A percentile compares a stretch with the other conserved stretches of the same genome.
These are phyloP conservation scores for Globisporangium sylvaticum DNA, from an alignment of 352 stramenopile genomes.

Conservation along the genomic window DNA sequence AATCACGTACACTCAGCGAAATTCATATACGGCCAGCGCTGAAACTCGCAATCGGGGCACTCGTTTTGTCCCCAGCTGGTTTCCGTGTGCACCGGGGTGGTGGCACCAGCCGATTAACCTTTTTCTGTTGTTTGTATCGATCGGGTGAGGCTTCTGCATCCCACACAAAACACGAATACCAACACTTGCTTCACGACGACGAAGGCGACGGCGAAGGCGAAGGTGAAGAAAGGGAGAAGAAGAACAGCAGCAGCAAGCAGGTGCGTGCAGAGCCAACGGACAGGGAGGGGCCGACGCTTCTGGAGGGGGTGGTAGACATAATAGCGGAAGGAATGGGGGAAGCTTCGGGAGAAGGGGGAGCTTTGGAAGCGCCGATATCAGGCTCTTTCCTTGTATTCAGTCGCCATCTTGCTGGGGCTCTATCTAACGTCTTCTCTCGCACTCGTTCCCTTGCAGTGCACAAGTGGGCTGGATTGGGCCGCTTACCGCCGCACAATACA, in stretches of 20 bases:
- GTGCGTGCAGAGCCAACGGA: not conserved
- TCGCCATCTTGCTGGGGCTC: not conserved
- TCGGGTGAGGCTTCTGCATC: not conserved
- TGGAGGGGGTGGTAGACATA: not conserved
- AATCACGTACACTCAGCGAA: not conserved
- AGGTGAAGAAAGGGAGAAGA: not conserved
- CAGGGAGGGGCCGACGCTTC: not conserved
- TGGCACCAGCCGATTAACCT: slow-evolving; percentile 2
- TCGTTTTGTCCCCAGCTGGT: not conserved
- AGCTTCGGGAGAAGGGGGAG: not conserved
- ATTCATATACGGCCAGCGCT: not conserved
- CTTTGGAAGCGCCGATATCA: not conserved
- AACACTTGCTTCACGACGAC: not conserved
- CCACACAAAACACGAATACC: not conserved
- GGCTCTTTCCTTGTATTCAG: not conserved
- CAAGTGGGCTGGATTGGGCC: not conserved
- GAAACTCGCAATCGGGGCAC: not conserved
- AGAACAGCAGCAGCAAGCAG: not conserved
- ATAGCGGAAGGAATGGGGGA: not conserved
- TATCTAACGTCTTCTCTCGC: not conserved
- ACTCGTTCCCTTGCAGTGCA: not conserved
- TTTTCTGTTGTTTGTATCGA: slow-evolving; percentile 8
- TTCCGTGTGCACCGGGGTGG: not conserved
- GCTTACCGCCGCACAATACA: not conserved
- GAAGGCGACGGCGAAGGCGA: not conserved